Base-by-base conservation (phyloP, 2,329 filamentous ascomycete genomes). In the Aspergillus ochraceus region DNA sequence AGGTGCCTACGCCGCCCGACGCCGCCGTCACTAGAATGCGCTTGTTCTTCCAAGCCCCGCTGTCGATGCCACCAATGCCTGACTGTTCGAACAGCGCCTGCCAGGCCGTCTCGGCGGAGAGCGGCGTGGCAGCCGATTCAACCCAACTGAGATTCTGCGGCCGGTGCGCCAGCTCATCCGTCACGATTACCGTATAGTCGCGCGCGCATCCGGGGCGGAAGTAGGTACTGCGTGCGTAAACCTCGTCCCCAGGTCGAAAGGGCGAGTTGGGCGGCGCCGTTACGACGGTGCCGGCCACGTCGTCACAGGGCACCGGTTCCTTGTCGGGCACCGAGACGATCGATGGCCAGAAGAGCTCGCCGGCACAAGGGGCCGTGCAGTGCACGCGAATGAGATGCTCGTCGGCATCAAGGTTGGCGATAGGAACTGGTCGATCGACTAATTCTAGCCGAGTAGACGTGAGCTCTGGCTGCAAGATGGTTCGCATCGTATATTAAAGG, bases 21-120 rank as follows among this genome's bases (percentile, higher is more conserved):
- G 79, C 79, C 51, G 73, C 81, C 4, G 76, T 81, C 14, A 82
- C 68, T 11, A 80, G 71, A 4, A 82, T 68, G n/a, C 73, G 66
- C 66, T 78, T 79, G 5, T 68, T 70, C n/a, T 60, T 61, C 61
- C 66, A 69, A 5, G 47, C 64, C 4, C 29, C 22, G 20, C 52
- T 30, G 30, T 62, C 61, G n/a, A 60, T 19, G 3, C 61, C 58
- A 10, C 57, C 64, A 19, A 66, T 32, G 6, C 72, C 71, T 2
- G 66, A 69, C 57, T 77, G 69, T n/a, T 73, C 70, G 51, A 81
- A 81, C 2, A 82, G 64, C 6, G 72, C 74, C 66, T 81, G 79
- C 72, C 74, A 80, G 6, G 78, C 79, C 57, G 76, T 81, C 62
- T 77, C 52, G 8, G 76, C 75, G 10, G 71, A 75, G 58, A 81